Base-by-base conservation (phyloP, 768 basidiomycete species). In the Tulasnella sp. region DNA sequence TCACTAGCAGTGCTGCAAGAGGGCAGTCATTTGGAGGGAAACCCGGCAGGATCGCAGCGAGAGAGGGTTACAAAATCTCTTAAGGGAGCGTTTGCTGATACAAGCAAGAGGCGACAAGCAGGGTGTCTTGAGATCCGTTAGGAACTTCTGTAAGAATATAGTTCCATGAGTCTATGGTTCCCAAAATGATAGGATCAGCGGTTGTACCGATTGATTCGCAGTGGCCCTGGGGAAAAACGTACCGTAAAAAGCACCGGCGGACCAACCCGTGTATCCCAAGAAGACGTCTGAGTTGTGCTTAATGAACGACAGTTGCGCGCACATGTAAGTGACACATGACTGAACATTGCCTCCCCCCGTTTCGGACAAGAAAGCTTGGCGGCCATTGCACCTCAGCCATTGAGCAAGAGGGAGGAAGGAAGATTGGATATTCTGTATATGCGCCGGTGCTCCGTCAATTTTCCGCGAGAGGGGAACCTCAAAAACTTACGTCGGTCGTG, bases 401-500 rank as follows among this genome's bases (percentile, higher is more conserved):
- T 71, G 39, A 34, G 78, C 44, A 31, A 79, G 44, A 34, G 78
- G 78, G 31, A 71, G 40, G 44, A 79, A 79, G 38, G 78, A 38
- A 16, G 38, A 36, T 38, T 52, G 27, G 31, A 77, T 42, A n/a
- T 77, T 77, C 52, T 77, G n/a, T n/a, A n/a, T 3, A 27, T 16
- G 31, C 34, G 3, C 31, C 44, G 44, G 71, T 34, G 36, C 34
- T 73, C 34, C 12, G 27, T 62, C 27, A n/a, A 62, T 62, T n/a
- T 44, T 16, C 16, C 14, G 44, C 4, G 44, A 12, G 44, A 44
- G 4, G 27, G 9, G 34, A 18, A 10, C 24, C 8, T 36, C 36
- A 4, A 14, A 74, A 18, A 71, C 77, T 40, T 2, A 78, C 77
- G 36, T 79, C 86, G 12, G 87, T 89, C 6, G 84, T 84, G 83